Base-by-base conservation (phyloP, 1,284 basidiomycete species). In the Tranzscheliella williamsii region DNA sequence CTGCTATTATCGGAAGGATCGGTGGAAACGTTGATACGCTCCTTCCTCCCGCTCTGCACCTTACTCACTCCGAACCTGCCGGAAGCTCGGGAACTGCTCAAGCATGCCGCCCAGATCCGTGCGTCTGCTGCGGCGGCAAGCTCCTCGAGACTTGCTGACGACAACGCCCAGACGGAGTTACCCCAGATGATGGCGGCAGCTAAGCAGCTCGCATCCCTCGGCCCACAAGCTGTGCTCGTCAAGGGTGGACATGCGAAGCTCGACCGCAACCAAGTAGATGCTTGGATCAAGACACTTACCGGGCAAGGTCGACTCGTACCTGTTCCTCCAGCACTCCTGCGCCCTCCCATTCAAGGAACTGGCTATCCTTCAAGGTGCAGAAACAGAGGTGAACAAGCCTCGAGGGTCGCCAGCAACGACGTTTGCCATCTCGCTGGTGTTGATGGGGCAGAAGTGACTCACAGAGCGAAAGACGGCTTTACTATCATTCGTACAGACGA, bases 51-150 rank as follows among this genome's bases (percentile, higher is more conserved):
- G 0, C 79, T 88, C 9, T 82, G 88, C 0, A 81, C 83, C 0
- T 75, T 95, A 26, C 82, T 96, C 31, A 96, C 93, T 0, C 93
- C 92, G 0, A 97, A 96, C 78, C 86, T 87, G 47, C 80, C 85
- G 0, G 93, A 97, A 76, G 70, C 89, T 0, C 84, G 86, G 55
- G 82, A 89, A 13, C 79, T 91, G 3, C 82, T 89, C 46, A 67
- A 68, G 2, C 67, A 72, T 34, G 61, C 65, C 13, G 47, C 47
- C 43, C 54, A 51, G 33, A 42, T 52, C 37, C 26, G 26, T 9
- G 13, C 9, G 32, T 11, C 32, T 11, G 8, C 17, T 15, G 32
- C 11, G 8, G n/a, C n/a, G n/a, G n/a, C n/a, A n/a, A 18, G 18
- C 18, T 9, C 11, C 13, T 8, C 8, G 5, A 35, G 55, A 23